Percentiles rank a stretch among this genome's conserved stretches.
Evolutionary conservation across 805 yeast species (phyloP).

Genomic region (Diddensiella santjacobensis): DNA sequence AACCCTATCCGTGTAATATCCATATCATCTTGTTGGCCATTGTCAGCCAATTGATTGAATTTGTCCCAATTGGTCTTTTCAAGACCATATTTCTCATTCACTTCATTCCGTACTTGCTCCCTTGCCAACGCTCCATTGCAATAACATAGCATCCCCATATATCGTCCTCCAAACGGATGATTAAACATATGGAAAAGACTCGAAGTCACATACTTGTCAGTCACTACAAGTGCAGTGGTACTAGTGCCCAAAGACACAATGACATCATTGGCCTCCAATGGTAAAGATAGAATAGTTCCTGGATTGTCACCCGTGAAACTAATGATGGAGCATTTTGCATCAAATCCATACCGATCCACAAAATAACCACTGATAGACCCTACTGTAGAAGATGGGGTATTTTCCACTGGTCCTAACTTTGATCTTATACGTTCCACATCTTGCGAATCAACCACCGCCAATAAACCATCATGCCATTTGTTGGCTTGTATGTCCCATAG

Average conservation of each 20-base stretch:
- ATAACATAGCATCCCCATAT: conserved; percentile 94
- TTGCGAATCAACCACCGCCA: conserved; percentile 38
- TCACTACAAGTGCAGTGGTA: conserved; percentile 81
- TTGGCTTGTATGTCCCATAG: conserved; percentile 64
- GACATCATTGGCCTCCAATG: conserved; percentile 70
- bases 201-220: conserved; percentile 73
- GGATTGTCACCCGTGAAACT: conserved; percentile 90
- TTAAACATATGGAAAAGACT: conserved; percentile 79
- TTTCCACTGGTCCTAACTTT: conserved; percentile 52
- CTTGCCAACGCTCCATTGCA: conserved; percentile 88
- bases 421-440: conserved; percentile 11
- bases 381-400: conserved; percentile 40
- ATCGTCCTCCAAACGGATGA: conserved; percentile 73
- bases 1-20: conserved; percentile 49
- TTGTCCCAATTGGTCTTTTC: conserved; percentile 27
- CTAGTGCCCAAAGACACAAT: conserved; percentile 84
- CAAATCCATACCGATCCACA: conserved; percentile 60
- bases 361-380: conserved; percentile 61
- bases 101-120: conserved; percentile 62
- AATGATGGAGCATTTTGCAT: conserved; percentile 49
- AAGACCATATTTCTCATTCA: conserved; percentile 44
- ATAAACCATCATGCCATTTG: conserved; percentile 53
- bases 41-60: conserved; percentile 24
- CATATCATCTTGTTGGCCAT: conserved; percentile 28
- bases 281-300: conserved; percentile 81